Conservation (phyloP, 805 yeast species). For the Pichia nakasei region DNA sequence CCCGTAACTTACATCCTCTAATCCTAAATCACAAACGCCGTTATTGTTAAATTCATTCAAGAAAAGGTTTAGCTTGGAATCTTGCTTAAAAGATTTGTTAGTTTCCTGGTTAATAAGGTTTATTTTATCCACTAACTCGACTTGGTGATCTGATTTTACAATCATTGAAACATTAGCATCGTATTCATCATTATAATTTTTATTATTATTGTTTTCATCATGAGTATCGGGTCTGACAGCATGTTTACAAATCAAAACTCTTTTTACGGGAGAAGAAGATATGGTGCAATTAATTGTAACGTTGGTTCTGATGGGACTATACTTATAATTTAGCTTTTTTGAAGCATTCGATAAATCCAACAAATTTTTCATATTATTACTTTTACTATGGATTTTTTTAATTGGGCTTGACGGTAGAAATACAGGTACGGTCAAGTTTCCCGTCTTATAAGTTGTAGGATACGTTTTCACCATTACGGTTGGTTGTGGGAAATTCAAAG, state of each 20-base stretch:
- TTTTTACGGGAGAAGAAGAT: constrained; percentile 3
- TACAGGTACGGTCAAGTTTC: not conserved
- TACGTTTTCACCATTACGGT: not conserved
- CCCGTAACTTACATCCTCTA: constrained; percentile 6
- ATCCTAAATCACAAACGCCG: constrained; percentile 1
- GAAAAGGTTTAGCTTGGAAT: not conserved
- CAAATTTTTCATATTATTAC: not conserved
- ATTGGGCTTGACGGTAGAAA: not conserved
- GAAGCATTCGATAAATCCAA: not conserved
- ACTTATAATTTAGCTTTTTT: not conserved
- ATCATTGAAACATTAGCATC: not conserved
- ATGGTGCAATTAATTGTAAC: not conserved
- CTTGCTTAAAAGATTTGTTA: not conserved
- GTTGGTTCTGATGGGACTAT: not conserved
- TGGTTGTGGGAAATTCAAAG: no score
- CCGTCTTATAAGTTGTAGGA: not conserved
- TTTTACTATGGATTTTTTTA: no score
- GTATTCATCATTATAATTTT: no score
- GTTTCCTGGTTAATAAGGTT: not conserved
- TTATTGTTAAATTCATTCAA: not conserved
- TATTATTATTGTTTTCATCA: not conserved
- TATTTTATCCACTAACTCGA: not conserved
- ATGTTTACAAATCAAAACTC: not conserved
- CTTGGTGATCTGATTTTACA: no score
- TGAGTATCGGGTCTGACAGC: not conserved